Evolutionary conservation across 768 basidiomycete genomes (phyloP).

Genomic region (Rhizopogon rudus): DNA sequence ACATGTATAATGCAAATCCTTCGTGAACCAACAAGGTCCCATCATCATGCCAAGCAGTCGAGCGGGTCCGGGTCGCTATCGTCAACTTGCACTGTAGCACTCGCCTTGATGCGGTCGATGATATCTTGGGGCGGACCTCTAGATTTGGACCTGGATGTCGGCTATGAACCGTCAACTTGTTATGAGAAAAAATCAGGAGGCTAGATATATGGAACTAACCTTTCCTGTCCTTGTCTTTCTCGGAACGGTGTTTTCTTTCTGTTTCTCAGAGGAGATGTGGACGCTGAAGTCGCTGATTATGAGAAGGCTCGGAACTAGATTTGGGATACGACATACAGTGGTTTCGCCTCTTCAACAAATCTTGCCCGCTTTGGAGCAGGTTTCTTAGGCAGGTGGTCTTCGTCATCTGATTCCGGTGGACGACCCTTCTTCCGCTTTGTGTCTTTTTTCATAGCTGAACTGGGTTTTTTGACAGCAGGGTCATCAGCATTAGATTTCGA

Average conservation of each 20-base stretch:
- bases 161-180: slow-evolving; percentile 1
- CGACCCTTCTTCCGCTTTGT: slow-evolving; percentile 8
- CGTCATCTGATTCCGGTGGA: slow-evolving; percentile 7
- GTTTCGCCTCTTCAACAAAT: background rate
- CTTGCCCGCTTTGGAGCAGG: slow-evolving; percentile 1
- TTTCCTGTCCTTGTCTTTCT: slow-evolving; percentile 2
- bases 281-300: background rate
- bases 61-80: slow-evolving; percentile 42
- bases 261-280: slow-evolving; percentile 19
- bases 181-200: background rate
- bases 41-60: slow-evolving; percentile 38
- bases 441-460: background rate
- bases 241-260: slow-evolving; percentile 30
- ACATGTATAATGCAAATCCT: background rate
- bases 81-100: slow-evolving; percentile 18
- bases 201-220: background rate
- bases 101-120: slow-evolving; percentile 32
- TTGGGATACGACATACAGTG: background rate
- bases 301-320: background rate
- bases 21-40: background rate
- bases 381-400: slow-evolving; percentile 21
- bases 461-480: background rate
- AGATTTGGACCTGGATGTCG: slow-evolving; percentile 8
- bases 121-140: slow-evolving; percentile 37
- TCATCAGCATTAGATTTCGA: background rate